Evolutionary conservation across 768 basidiomycete genomes (phyloP).

Genomic region (Boletus eberwhitei): DNA sequence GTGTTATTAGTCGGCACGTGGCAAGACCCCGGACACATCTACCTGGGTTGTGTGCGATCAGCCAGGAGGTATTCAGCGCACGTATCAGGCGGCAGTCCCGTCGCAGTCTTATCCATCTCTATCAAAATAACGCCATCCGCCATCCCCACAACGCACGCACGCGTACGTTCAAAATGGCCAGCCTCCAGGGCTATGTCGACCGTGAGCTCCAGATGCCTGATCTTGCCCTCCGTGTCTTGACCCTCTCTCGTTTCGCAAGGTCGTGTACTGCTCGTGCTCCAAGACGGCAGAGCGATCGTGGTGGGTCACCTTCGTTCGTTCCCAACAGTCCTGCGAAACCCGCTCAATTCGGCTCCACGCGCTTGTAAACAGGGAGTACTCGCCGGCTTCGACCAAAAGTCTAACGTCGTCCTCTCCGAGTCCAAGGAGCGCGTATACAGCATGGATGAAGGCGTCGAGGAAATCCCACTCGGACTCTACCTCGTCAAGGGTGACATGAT

Average conservation of each 20-base stretch:
- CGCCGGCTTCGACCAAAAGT: conserved; percentile 92
- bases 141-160: conserved; percentile 10
- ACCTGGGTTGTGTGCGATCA: neutral
- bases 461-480: conserved; percentile 91
- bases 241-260: conserved; percentile 40
- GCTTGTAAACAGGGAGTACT: conserved; percentile 66
- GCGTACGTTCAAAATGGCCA: conserved; percentile 58
- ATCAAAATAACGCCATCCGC: conserved; percentile 1
- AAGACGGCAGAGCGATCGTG: conserved; percentile 94
- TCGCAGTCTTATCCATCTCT: neutral
- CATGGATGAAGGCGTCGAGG: conserved; percentile 88
- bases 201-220: conserved; percentile 42
- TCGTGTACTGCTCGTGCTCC: conserved; percentile 89
- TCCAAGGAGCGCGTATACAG: conserved; percentile 92
- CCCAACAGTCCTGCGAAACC: neutral
- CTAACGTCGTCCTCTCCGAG: conserved; percentile 93
- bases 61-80: neutral
- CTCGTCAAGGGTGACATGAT: conserved; percentile 98
- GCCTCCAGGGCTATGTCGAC: conserved; percentile 90
- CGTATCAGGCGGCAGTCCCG: neutral
- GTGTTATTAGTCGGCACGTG: too few species aligned
- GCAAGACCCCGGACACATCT: neutral
- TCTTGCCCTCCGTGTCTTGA: neutral
- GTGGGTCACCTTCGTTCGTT: conserved; percentile 43
- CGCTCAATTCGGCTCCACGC: neutral